Percentiles rank a stretch among this genome's conserved stretches.
Evolutionary conservation across 805 yeast species (phyloP).

Genomic region (Kodamaea nitidulidarum): DNA sequence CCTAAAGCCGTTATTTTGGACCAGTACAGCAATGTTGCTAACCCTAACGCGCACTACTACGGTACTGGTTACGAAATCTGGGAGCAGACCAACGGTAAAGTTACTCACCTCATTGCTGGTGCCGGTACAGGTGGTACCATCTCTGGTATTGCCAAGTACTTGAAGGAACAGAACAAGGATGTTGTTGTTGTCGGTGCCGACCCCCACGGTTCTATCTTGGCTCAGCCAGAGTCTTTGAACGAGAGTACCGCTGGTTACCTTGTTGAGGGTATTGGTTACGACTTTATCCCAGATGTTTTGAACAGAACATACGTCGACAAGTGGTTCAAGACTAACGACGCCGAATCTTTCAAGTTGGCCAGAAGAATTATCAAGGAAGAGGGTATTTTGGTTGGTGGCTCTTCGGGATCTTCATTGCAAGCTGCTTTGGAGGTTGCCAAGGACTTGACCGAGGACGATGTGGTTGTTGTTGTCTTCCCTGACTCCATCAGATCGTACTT

Average conservation of each 20-base stretch:
- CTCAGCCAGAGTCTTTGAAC: constrained; percentile 72
- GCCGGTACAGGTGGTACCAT: constrained; percentile 98
- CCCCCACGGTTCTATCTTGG: constrained; percentile 83
- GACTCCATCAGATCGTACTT: constrained; percentile 83
- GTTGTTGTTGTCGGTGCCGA: constrained; percentile 74
- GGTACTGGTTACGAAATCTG: constrained; percentile 86
- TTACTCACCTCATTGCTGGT: constrained; percentile 79
- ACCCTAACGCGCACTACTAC: constrained; percentile 79
- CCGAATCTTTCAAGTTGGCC: constrained; percentile 73
- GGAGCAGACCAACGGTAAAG: constrained; percentile 69
- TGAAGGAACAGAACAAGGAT: constrained; percentile 65
- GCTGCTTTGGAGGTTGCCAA: constrained; percentile 70
- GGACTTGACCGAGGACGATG: constrained; percentile 67
- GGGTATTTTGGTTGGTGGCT: constrained; percentile 88
- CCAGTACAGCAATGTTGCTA: constrained; percentile 73
- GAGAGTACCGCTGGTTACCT: constrained; percentile 55
- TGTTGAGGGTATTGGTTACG: constrained; percentile 91
- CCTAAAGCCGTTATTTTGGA: constrained; percentile 82
- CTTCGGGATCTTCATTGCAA: constrained; percentile 78
- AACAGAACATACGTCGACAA: constrained; percentile 61
- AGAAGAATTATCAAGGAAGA: constrained; percentile 80
- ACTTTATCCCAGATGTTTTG: constrained; percentile 79
- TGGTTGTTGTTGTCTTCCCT: constrained; percentile 77
- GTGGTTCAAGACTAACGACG: constrained; percentile 86
- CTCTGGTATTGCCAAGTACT: constrained; percentile 78